These are phyloP conservation scores for Astraeus odoratus DNA, from an alignment of 768 basidiomycete species.

Conservation along the genomic window DNA sequence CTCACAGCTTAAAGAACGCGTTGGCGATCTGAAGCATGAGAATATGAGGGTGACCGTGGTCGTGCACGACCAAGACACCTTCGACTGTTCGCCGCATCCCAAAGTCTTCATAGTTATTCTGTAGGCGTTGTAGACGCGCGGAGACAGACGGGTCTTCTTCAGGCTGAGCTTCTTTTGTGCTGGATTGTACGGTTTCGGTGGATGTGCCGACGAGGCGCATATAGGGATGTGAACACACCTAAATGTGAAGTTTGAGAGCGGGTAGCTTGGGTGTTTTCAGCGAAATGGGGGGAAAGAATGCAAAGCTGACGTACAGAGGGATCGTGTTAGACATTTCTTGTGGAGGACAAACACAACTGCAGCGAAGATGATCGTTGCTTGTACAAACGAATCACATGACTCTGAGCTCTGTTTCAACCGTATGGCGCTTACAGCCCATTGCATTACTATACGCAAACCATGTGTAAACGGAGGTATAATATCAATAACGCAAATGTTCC, in stretches of 20 bases:
- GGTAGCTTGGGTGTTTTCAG: background rate
- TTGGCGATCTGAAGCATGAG: slow-evolving; percentile 98
- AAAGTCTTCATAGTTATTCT: slow-evolving; percentile 95
- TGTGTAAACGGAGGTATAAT: no score
- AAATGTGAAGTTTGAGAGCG: slow-evolving; percentile 1
- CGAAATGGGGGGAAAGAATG: no score
- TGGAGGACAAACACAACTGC: no score
- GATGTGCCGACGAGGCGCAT: background rate
- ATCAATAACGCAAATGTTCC: no score
- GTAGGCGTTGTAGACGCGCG: slow-evolving; percentile 86
- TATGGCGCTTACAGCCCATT: no score
- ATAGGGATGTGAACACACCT: background rate
- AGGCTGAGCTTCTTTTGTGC: slow-evolving; percentile 93
- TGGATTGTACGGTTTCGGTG: slow-evolving; percentile 25
- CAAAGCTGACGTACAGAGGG: background rate
- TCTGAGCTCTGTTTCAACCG: no score
- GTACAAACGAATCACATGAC: no score
- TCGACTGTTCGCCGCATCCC: slow-evolving; percentile 97
- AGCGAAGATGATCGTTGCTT: no score
- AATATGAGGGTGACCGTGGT: slow-evolving; percentile 96
- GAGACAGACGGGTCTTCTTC: slow-evolving; percentile 97
- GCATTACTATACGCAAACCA: no score
- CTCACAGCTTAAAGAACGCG: slow-evolving; percentile 96
- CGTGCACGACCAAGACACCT: slow-evolving; percentile 72
- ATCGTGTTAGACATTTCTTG: slow-evolving; percentile 3